Base-by-base conservation (phyloP, 306 rosid species). In the Prunus mira region DNA sequence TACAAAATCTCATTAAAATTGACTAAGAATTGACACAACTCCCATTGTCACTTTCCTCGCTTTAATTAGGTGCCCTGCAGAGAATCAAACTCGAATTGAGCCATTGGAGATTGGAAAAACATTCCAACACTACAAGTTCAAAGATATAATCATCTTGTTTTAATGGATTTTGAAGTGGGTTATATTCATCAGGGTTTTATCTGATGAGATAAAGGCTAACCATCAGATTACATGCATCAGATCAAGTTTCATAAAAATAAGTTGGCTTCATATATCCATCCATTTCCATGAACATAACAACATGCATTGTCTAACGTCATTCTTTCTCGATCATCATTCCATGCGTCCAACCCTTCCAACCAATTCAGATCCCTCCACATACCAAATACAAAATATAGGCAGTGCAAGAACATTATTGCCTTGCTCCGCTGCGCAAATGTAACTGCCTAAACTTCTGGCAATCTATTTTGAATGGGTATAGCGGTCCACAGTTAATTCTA, bases 351-450 rank as follows among this genome's bases (percentile, higher is more conserved):
- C 24, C 15, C 58, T 52, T 4, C 20, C 58, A 52, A 60, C 65
- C 34, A 60, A 56, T 12, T 20, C 15, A 7, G n/a, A 8, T 12
- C 20, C 20, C 65, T 55, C 20, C 75, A 54, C 64, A 55, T 12
- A 34, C 51, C 34, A 71, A 71, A 51, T 52, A 63, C 64, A 34
- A n/a, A 12, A 52, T 17, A 47, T 70, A 71, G 41, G 49, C 75
- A 52, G 49, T 12, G 63, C 30, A 71, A 30, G 30, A 60, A 25
- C 65, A 60, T 12, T 25, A 28, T 30, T 13, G 41, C 63, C 62
- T 71, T 71, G 75, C n/a, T 43, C 80, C 11, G 2, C 73, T 67
- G 6, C 15, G 67, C 28, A 82, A 84, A 76, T 4, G 74, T 67
- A 64, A 72, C 50, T 55, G 45, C 58, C 69, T 9, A 57, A 60